phyloP scores from a whole-genome alignment of 192 early-diverging fungal species.

The Allomyces javanicus region DNA sequence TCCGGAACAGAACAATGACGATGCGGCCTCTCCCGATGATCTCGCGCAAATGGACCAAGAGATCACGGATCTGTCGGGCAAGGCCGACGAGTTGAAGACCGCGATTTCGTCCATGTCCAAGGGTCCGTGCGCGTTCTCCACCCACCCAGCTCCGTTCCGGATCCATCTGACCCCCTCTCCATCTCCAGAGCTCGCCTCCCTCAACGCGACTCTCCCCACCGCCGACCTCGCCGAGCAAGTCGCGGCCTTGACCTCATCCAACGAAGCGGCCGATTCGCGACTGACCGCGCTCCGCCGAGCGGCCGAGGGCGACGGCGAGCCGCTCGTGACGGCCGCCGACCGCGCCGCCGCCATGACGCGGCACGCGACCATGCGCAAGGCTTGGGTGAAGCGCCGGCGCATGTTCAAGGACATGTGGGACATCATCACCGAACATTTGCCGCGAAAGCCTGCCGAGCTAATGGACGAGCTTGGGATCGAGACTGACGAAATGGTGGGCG shows the following conservation, averaged over 20 bases:
- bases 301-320: not conserved
- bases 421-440: conserved; percentile 27
- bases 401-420: conserved; percentile 32
- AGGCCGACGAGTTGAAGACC: conserved; percentile 8
- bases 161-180: too few relatives aligned
- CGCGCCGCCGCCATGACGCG: conserved; percentile 13
- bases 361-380: conserved; percentile 18
- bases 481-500: conserved; percentile 28
- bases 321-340: conserved; percentile 19
- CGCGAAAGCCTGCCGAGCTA: conserved; percentile 24
- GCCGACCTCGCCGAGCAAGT: conserved; percentile 21
- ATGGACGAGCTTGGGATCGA: conserved; percentile 35
- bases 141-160: too few relatives aligned
- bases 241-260: conserved; percentile 10
- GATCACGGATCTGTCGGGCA: conserved; percentile 13
- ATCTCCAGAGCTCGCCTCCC: conserved; percentile 4
- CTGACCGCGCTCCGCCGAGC: conserved; percentile 15
- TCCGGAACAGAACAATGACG: too few relatives aligned
- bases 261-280: conserved; percentile 12
- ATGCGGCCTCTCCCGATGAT: not conserved
- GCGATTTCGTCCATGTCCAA: conserved; percentile 9
- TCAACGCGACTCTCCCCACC: conserved; percentile 15
- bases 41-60: conserved; percentile 15
- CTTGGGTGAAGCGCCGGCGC: conserved; percentile 32
- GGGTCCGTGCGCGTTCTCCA: not conserved